Conservation (phyloP, 2,329 filamentous ascomycete species). For the Monilinia aucupariae region DNA sequence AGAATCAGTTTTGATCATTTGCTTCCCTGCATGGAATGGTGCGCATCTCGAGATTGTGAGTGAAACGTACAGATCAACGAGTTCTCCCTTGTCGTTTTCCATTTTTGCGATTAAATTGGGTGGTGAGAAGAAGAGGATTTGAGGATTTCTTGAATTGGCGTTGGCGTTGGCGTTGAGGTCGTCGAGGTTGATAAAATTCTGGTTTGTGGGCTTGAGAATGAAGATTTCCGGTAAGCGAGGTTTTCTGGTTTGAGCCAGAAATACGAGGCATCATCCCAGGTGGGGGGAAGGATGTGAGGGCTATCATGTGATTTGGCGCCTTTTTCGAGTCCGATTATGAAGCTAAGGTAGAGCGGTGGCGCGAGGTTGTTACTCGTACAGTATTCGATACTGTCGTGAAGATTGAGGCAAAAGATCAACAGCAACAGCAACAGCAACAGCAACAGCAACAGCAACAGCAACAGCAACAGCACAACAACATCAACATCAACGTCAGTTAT, state of each 20-base stretch:
- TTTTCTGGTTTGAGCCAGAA: conserved; percentile 10
- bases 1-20: conserved; percentile 9
- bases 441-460: background rate
- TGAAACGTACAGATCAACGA: conserved; percentile 87
- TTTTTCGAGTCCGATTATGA: conserved; percentile 9
- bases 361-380: background rate
- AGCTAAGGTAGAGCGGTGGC: background rate
- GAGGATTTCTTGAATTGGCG: conserved; percentile 15
- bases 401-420: background rate
- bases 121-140: conserved; percentile 22
- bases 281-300: background rate
- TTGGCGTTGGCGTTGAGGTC: conserved; percentile 33
- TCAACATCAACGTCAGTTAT: background rate
- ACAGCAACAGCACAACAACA: background rate
- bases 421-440: background rate
- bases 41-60: background rate
- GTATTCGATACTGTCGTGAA: background rate
- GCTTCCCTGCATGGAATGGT: background rate
- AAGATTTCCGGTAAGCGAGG: conserved; percentile 17
- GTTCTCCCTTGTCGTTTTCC: conserved; percentile 99
- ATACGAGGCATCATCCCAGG: background rate
- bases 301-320: conserved; percentile 12
- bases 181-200: conserved; percentile 29
- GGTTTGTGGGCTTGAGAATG: conserved; percentile 22
- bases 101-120: conserved; percentile 57